phyloP scores from a whole-genome alignment of 176 grass and related monocot species.

The Hordeum vulgare region MorexV3_pseudomolecules_assembly NC_058523.1:111071659-111072158 shows the following conservation, averaged over 20 bases:
- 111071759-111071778: constrained; percentile 7
- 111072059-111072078: background rate
- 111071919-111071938: background rate
- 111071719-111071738: constrained; percentile 76
- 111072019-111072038: background rate
- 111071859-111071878: constrained; percentile 62
- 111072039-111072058: too few species aligned
- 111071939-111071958: background rate
- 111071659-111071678: constrained; percentile 42
- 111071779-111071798: constrained; percentile 5
- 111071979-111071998: background rate
- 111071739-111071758: constrained; percentile 50
- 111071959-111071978: background rate
- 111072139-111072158: too few species aligned
- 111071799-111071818: background rate
- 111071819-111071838: constrained; percentile 43
- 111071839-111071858: constrained; percentile 73
- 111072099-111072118: constrained; percentile 3
- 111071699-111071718: constrained; percentile 53
- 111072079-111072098: background rate
- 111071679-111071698: constrained; percentile 64
- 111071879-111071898: constrained; percentile 63
- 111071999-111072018: background rate
- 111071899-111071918: constrained; percentile 12
- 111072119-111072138: too few species aligned